Conservation (phyloP, 2,329 filamentous ascomycete genomes). For the Westerdykella sp. region DNA sequence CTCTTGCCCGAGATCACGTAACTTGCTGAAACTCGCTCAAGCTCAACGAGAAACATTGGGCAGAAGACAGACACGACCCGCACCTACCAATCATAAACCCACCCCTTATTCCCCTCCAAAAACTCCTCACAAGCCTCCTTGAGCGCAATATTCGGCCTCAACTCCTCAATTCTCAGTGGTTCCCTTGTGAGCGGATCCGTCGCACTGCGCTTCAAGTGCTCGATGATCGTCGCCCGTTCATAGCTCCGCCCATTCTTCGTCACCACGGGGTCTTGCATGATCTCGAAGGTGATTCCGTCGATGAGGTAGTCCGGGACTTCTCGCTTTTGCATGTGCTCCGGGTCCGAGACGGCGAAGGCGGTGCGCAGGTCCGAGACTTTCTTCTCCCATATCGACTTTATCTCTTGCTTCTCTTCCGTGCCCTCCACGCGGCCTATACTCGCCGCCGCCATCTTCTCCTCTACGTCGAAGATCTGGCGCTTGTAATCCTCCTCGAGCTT, state of each 20-base stretch:
- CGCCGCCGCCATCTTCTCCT: slow-evolving; percentile 28
- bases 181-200: slow-evolving; percentile 82
- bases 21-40: too few species aligned
- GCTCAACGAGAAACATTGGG: too few species aligned
- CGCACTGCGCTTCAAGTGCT: slow-evolving; percentile 69
- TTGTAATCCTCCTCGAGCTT: slow-evolving; percentile 33
- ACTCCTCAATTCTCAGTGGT: slow-evolving; percentile 59
- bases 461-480: slow-evolving; percentile 34
- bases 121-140: slow-evolving; percentile 82
- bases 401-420: slow-evolving; percentile 44
- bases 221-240: slow-evolving; percentile 76
- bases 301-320: slow-evolving; percentile 70
- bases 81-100: slow-evolving; percentile 81
- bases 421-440: slow-evolving; percentile 42
- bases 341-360: slow-evolving; percentile 45
- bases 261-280: slow-evolving; percentile 65
- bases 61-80: too few species aligned
- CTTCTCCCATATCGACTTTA: slow-evolving; percentile 36
- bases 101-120: slow-evolving; percentile 69
- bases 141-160: slow-evolving; percentile 75
- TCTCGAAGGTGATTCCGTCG: slow-evolving; percentile 67
- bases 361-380: slow-evolving; percentile 42
- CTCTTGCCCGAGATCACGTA: too few species aligned
- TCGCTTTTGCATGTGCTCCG: slow-evolving; percentile 37
- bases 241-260: slow-evolving; percentile 87